phyloP scores from a whole-genome alignment of 2,329 filamentous ascomycete species.

The Aureobasidium sp. region DNA sequence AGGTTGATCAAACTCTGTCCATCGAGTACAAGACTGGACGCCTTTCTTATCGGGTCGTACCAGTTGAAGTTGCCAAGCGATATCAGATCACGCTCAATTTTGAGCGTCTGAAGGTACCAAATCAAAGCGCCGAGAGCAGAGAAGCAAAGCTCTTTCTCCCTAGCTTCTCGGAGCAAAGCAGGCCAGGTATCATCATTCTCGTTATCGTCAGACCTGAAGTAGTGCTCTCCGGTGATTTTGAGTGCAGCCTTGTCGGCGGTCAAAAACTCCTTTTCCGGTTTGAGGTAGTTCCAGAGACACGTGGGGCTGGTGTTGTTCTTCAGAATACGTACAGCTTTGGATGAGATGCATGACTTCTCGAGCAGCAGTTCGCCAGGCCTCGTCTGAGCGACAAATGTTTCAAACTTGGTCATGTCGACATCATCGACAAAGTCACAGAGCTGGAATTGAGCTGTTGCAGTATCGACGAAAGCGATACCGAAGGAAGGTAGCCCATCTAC shows the following conservation, averaged over 20 bases:
- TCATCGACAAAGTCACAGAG: slow-evolving; percentile 90
- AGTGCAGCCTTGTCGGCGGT: slow-evolving; percentile 71
- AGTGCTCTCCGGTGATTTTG: slow-evolving; percentile 70
- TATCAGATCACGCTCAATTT: slow-evolving; percentile 78
- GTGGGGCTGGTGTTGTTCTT: slow-evolving; percentile 93
- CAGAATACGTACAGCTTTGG: slow-evolving; percentile 82
- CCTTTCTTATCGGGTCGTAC: slow-evolving; percentile 89
- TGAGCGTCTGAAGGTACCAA: slow-evolving; percentile 73
- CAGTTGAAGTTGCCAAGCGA: slow-evolving; percentile 84
- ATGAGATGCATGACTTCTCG: slow-evolving; percentile 78
- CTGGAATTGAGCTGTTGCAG: slow-evolving; percentile 90
- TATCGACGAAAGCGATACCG: slow-evolving; percentile 89
- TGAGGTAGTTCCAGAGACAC: slow-evolving; percentile 91
- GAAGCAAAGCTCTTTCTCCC: slow-evolving; percentile 74
- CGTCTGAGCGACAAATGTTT: slow-evolving; percentile 91
- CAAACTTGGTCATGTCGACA: slow-evolving; percentile 87
- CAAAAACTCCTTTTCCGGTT: slow-evolving; percentile 84
- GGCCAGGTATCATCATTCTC: slow-evolving; percentile 68
- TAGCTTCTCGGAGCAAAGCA: slow-evolving; percentile 59
- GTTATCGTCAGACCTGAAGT: slow-evolving; percentile 57
- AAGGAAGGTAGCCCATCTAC: slow-evolving; percentile 71
- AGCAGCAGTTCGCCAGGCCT: slow-evolving; percentile 80
- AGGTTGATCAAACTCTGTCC: slow-evolving; percentile 96
- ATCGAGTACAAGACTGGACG: slow-evolving; percentile 81
- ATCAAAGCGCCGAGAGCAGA: slow-evolving; percentile 84